phyloP scores from a whole-genome alignment of 805 yeast species.

The Ogataea methylovora region DNA sequence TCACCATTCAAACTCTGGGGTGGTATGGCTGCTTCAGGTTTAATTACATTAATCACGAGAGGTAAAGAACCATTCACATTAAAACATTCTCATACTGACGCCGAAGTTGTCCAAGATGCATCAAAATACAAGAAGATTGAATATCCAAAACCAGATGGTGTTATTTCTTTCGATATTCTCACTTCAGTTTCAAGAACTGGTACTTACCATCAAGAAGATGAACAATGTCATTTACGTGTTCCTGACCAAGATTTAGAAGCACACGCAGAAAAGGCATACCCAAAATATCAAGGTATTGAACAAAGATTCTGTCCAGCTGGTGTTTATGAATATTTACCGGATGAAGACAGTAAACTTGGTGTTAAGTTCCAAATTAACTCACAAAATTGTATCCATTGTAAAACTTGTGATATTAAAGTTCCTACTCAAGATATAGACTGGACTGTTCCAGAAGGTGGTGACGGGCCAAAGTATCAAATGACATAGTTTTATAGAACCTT shows the following conservation, averaged over 20 bases:
- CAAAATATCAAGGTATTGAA: constrained; percentile 80
- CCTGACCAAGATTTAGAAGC: constrained; percentile 52
- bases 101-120: constrained; percentile 66
- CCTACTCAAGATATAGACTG: constrained; percentile 93
- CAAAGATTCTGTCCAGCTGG: constrained; percentile 97
- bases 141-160: constrained; percentile 96
- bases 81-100: constrained; percentile 57
- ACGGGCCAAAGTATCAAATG: constrained; percentile 93
- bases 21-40: constrained; percentile 79
- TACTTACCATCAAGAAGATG: constrained; percentile 92
- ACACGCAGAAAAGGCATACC: constrained; percentile 66
- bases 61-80: constrained; percentile 91
- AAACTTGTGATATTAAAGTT: constrained; percentile 95
- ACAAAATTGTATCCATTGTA: constrained; percentile 97
- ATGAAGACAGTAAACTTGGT: constrained; percentile 46
- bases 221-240: constrained; percentile 77
- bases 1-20: constrained; percentile 68
- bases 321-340: constrained; percentile 84
- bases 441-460: constrained; percentile 99
- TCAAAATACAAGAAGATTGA: constrained; percentile 59
- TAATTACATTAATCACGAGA: constrained; percentile 67
- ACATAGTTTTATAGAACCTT: too few relatives aligned
- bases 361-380: constrained; percentile 89
- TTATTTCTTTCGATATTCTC: constrained; percentile 80
- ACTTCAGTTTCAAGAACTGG: constrained; percentile 97